These are phyloP conservation scores for Collybiopsis luxurians DNA, from an alignment of 768 basidiomycete species.

Conservation along the genomic window DNA sequence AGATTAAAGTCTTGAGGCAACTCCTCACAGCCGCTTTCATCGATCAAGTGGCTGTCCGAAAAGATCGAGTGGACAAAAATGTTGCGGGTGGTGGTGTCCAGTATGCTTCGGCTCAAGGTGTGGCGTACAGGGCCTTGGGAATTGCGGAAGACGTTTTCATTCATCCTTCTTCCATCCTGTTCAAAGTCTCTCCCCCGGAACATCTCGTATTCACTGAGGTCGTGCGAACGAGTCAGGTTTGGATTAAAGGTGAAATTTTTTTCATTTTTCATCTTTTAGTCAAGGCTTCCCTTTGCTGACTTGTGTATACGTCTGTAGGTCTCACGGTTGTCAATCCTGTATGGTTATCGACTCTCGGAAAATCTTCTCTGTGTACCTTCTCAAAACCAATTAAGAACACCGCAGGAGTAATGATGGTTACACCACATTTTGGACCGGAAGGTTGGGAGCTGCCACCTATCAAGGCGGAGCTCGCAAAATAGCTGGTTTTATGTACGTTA, in stretches of 20 bases:
- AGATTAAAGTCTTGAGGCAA: constrained; percentile 91
- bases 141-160: constrained; percentile 87
- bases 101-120: constrained; percentile 71
- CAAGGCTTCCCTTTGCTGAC: background rate
- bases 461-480: constrained; percentile 25
- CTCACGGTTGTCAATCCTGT: constrained; percentile 82
- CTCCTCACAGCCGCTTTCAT: constrained; percentile 88
- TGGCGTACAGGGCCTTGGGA: constrained; percentile 81
- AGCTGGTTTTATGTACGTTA: too few species aligned
- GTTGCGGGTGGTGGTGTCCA: constrained; percentile 60
- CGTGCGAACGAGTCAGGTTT: constrained; percentile 68
- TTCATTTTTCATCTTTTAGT: background rate
- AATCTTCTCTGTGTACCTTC: constrained; percentile 79
- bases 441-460: constrained; percentile 88
- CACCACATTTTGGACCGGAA: constrained; percentile 82
- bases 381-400: constrained; percentile 80
- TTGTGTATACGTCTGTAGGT: constrained; percentile 37
- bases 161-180: constrained; percentile 84
- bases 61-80: constrained; percentile 69
- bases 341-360: constrained; percentile 84
- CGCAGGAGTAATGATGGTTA: constrained; percentile 65
- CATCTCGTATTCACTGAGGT: constrained; percentile 85
- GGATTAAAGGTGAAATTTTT: constrained; percentile 67
- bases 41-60: constrained; percentile 91
- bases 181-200: constrained; percentile 71